Base-by-base conservation (phyloP, 495 filamentous ascomycete genomes). In the Astrocystis sublimbata region DNA sequence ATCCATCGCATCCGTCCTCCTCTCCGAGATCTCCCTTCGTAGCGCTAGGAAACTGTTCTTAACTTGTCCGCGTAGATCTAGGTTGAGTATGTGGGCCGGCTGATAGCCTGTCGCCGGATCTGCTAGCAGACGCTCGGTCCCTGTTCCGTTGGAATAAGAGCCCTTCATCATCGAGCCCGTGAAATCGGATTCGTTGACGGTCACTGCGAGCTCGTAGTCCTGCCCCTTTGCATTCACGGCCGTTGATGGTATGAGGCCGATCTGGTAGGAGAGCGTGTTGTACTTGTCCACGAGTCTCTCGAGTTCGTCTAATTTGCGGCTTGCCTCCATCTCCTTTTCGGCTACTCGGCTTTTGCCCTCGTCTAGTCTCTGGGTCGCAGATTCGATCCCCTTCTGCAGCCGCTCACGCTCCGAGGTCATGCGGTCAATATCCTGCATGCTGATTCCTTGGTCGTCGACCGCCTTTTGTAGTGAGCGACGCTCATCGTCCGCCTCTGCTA, bases 361-460 rank as follows among this genome's bases (percentile, higher is more conserved):
- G 60, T 93, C 91, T 1, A 96, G 81, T 58, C 91, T 82, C 62
- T 80, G 75, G 19, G 83, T 78, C 0, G 92, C 89, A 10, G 88
- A 82, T 59, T 96, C 89, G 52, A 96, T 86, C 40, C 85, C 89
- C 68, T 88, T 93, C 53, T 94, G 89, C 33, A 98, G 83, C 12
- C 96, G 88, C 70, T 98, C 94, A 33, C 93, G 87, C 72, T 98
- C 94, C 21, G 88, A 86, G 64, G 91, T 96, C 93, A 99, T 97
- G 68, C 92, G 93, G 81, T 99, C 94, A 72, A 99, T 97, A 79
- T 98, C 96, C 72, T 91, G 88, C 69, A 96, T 93, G 47, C 91
- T 94, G 66, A 99, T 92, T 4, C 93, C 94, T 69, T 96, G 91
- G 62, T 86, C 86, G 70, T 98, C 93, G 40, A 99, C 90, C 15